phyloP scores from a whole-genome alignment of 768 basidiomycete genomes.

The Wakefieldia striispora region DNA sequence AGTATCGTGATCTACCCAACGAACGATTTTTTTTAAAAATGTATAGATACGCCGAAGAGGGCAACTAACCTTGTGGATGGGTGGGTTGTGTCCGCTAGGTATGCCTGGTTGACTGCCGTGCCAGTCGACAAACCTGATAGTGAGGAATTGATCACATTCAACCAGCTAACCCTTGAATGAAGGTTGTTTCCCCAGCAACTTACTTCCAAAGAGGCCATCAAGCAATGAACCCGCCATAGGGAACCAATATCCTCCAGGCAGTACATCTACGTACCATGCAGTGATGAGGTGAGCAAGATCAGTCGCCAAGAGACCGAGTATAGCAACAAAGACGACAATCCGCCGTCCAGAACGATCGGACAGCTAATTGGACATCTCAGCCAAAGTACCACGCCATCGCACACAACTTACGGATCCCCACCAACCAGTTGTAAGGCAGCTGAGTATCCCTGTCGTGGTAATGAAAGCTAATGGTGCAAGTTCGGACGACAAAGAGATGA shows the following conservation, averaged over 20 bases:
- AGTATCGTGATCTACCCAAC: conserved; percentile 52
- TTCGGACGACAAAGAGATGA: background rate
- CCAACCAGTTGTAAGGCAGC: conserved; percentile 78
- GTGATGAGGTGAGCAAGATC: conserved; percentile 71
- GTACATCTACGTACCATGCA: conserved; percentile 48
- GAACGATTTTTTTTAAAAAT: conserved; percentile 1
- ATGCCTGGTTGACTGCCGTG: conserved; percentile 57
- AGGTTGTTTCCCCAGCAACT: conserved; percentile 16
- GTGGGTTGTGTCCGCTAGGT: conserved; percentile 65
- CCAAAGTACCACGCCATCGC: background rate
- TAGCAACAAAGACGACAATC: conserved; percentile 56
- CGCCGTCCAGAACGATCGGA: conserved; percentile 80
- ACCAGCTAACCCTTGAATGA: background rate
- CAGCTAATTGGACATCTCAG: conserved; percentile 40
- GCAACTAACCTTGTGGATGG: conserved; percentile 49
- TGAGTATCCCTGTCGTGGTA: conserved; percentile 65
- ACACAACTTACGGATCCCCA: conserved; percentile 71
- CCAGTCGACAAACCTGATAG: conserved; percentile 49
- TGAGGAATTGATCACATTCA: background rate
- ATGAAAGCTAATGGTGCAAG: conserved; percentile 49
- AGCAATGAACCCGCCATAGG: conserved; percentile 61
- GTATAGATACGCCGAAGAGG: background rate
- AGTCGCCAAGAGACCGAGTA: conserved; percentile 57
- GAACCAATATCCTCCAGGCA: conserved; percentile 85
- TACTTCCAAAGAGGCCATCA: conserved; percentile 74